A percentile compares a stretch with the other conserved stretches of the same genome.
Evolutionary conservation across 768 basidiomycete species (phyloP).

Genomic region (Steccherinum ochraceum): DNA sequence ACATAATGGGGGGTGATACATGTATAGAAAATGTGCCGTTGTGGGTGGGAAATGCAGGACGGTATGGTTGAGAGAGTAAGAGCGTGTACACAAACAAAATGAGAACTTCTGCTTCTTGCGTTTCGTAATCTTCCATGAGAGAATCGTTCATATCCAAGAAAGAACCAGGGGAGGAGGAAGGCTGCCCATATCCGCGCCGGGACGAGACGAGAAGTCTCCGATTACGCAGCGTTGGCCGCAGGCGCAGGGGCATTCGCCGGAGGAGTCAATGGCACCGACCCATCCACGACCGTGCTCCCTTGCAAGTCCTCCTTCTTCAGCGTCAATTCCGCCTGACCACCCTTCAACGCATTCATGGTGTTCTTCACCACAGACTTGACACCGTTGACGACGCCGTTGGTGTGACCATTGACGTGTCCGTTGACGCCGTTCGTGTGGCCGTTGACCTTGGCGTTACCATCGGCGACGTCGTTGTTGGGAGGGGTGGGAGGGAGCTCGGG

Average conservation of each 20-base stretch:
- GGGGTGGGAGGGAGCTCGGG: not conserved
- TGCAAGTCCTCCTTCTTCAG: slow-evolving; percentile 19
- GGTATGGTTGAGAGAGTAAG: too few relatives aligned
- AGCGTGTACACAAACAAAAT: too few relatives aligned
- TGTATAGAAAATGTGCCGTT: too few relatives aligned
- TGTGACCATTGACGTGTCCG: not conserved
- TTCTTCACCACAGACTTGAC: slow-evolving; percentile 9
- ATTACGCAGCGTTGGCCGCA: too few relatives aligned
- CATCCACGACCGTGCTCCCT: slow-evolving; percentile 17
- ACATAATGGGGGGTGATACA: too few relatives aligned
- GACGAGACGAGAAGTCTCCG: too few relatives aligned
- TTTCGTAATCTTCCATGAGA: too few relatives aligned
- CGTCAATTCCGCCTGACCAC: slow-evolving; percentile 24
- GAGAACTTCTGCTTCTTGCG: too few relatives aligned
- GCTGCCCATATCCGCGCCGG: too few relatives aligned
- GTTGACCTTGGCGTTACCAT: slow-evolving; percentile 31
- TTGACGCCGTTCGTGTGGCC: slow-evolving; percentile 1
- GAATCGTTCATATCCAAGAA: too few relatives aligned
- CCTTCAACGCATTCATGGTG: slow-evolving; percentile 13
- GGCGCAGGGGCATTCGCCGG: slow-evolving; percentile 17
- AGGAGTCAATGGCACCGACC: slow-evolving; percentile 17
- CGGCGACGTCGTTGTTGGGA: slow-evolving; percentile 14
- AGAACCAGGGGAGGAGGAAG: too few relatives aligned
- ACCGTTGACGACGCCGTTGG: not conserved
- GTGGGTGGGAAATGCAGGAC: too few relatives aligned